These are phyloP conservation scores for Didymella pomorum DNA, from an alignment of 2,329 filamentous ascomycete genomes.

Conservation along the genomic window DNA sequence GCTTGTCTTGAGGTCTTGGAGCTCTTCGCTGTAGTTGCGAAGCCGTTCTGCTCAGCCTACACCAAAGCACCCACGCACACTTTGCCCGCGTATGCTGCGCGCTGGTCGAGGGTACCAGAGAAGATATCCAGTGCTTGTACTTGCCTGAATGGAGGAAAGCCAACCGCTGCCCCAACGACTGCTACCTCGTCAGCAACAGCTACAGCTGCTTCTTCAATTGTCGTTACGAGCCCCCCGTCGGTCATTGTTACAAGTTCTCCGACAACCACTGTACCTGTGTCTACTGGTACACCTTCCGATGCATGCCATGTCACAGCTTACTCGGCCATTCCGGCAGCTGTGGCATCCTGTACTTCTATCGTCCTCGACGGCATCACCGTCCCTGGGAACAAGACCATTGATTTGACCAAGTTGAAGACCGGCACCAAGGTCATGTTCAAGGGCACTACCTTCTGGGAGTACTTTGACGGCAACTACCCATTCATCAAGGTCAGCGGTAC, in stretches of 20 bases:
- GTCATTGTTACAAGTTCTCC: neutral
- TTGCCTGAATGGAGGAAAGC: slow-evolving; percentile 18
- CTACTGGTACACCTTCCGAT: slow-evolving; percentile 12
- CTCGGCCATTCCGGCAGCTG: slow-evolving; percentile 19
- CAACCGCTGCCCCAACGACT: slow-evolving; percentile 11
- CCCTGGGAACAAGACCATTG: slow-evolving; percentile 66
- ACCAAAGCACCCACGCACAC: slow-evolving; percentile 18
- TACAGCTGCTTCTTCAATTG: neutral
- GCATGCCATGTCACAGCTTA: slow-evolving; percentile 35
- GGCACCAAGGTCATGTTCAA: slow-evolving; percentile 68
- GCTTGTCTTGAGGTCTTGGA: slow-evolving; percentile 21
- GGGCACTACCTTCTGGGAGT: slow-evolving; percentile 62
- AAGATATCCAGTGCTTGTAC: slow-evolving; percentile 25
- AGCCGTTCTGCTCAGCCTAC: slow-evolving; percentile 24
- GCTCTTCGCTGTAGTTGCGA: slow-evolving; percentile 19
- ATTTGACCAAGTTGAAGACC: slow-evolving; percentile 63
- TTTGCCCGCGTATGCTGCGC: slow-evolving; percentile 23
- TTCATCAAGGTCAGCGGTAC: slow-evolving; percentile 68
- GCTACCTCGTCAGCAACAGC: slow-evolving; percentile 6
- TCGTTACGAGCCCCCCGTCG: neutral
- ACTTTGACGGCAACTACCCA: slow-evolving; percentile 53
- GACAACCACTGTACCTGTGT: neutral
- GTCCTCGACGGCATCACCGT: slow-evolving; percentile 63
- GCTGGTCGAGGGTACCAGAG: slow-evolving; percentile 18
- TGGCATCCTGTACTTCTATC: slow-evolving; percentile 61